phyloP scores from a whole-genome alignment of 164 flowering plant species.

The Sedum album region DNA sequence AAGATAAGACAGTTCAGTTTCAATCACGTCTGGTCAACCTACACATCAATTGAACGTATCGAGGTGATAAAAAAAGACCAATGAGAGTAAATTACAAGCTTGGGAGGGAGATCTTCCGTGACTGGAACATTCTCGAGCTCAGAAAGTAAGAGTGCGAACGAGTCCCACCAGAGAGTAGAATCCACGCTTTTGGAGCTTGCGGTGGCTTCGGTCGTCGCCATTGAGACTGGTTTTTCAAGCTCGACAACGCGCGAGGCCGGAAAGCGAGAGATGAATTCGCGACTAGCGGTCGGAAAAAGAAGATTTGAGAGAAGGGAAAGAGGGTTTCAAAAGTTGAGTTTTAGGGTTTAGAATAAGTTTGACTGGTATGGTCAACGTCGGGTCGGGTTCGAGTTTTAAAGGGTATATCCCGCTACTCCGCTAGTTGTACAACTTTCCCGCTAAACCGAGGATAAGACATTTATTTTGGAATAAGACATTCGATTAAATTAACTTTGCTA shows the following conservation, averaged over 20 bases:
- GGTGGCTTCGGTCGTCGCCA: too few species aligned
- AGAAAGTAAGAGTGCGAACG: constrained; percentile 51
- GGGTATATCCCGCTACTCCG: background rate
- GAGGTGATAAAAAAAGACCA: too few species aligned
- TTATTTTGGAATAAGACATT: too few species aligned
- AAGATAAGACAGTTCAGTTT: too few species aligned
- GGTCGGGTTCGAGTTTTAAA: background rate
- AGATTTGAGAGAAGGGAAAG: background rate
- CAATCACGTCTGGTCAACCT: too few species aligned
- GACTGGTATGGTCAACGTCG: background rate
- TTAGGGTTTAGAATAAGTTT: constrained; percentile 8
- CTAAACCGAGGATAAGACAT: too few species aligned
- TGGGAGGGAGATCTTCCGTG: constrained; percentile 36
- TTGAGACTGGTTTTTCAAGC: background rate
- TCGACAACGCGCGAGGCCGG: background rate
- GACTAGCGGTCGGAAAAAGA: background rate
- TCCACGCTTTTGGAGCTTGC: constrained; percentile 28
- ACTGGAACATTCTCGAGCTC: constrained; percentile 59
- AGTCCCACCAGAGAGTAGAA: constrained; percentile 82
- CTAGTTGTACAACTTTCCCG: background rate
- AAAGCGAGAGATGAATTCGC: background rate
- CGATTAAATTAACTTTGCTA: too few species aligned
- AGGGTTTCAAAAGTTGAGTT: background rate
- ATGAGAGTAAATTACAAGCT: constrained; percentile 56
- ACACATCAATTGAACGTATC: too few species aligned